Conservation (phyloP, 129 eudicot genomes). For the Apium graveolens region DNA sequence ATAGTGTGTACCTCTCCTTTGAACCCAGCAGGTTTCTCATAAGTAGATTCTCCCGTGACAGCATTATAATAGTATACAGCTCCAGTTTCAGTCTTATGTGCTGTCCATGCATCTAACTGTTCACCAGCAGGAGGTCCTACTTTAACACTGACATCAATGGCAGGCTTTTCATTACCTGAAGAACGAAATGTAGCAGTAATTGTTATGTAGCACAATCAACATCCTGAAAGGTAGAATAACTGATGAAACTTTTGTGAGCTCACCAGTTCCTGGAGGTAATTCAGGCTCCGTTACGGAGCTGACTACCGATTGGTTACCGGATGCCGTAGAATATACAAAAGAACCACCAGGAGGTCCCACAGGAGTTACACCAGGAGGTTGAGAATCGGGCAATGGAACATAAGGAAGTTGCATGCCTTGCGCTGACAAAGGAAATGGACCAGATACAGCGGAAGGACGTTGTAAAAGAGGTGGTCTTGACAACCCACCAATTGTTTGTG, state of each 20-base stretch:
- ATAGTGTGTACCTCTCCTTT: conserved; percentile 64
- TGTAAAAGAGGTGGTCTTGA: conserved; percentile 57
- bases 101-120: conserved; percentile 77
- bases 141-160: conserved; percentile 26
- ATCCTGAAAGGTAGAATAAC: neutral
- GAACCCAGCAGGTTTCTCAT: conserved; percentile 75
- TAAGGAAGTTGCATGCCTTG: conserved; percentile 43
- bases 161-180: conserved; percentile 48
- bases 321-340: conserved; percentile 20
- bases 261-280: conserved; percentile 80
- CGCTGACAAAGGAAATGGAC: conserved; percentile 52
- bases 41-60: conserved; percentile 84
- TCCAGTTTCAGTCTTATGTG: conserved; percentile 84
- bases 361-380: conserved; percentile 73
- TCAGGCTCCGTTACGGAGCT: conserved; percentile 38
- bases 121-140: conserved; percentile 35
- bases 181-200: conserved; percentile 7
- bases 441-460: conserved; percentile 46
- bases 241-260: conserved; percentile 13
- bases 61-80: conserved; percentile 87
- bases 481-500: conserved; percentile 41
- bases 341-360: conserved; percentile 36
- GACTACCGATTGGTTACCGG: conserved; percentile 28
- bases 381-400: conserved; percentile 46
- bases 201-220: conserved; percentile 5